Evolutionary conservation across 1,139 yeast species (phyloP).

Genomic region (Blastobotrys aristatus): DNA sequence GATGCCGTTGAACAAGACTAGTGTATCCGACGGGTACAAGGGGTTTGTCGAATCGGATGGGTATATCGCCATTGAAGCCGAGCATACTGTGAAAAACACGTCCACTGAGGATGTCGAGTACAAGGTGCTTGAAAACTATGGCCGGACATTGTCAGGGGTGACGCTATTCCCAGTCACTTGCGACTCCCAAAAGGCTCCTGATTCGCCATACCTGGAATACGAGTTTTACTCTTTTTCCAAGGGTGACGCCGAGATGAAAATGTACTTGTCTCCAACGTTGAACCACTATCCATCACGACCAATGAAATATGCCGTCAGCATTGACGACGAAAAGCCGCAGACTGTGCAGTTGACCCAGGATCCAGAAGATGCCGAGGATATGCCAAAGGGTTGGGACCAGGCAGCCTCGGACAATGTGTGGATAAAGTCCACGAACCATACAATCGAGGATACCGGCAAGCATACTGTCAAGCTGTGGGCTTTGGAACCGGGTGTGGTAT

Average conservation of each 20-base stretch:
- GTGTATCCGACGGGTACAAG: conserved; percentile 14
- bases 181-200: conserved; percentile 14
- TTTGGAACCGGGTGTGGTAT: conserved; percentile 21
- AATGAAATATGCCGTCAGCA: conserved; percentile 18
- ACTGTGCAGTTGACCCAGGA: conserved; percentile 4
- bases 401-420: conserved; percentile 21
- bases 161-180: conserved; percentile 18
- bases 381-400: conserved; percentile 21
- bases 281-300: conserved; percentile 16
- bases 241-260: conserved; percentile 15
- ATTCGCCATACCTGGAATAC: conserved; percentile 18
- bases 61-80: conserved; percentile 16
- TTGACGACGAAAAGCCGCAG: conserved; percentile 18
- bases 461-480: conserved; percentile 20
- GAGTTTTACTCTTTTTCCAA: conserved; percentile 13
- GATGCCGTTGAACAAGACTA: conserved; percentile 13
- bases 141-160: conserved; percentile 20
- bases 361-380: conserved; percentile 12
- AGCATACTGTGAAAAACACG: conserved; percentile 13
- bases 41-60: conserved; percentile 23
- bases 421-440: conserved; percentile 15
- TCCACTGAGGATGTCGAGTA: conserved; percentile 14
- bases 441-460: conserved; percentile 14
- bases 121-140: conserved; percentile 15
- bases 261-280: conserved; percentile 21